Conservation (phyloP, 164 flowering plant genomes). For the Amborella trichopoda region DNA sequence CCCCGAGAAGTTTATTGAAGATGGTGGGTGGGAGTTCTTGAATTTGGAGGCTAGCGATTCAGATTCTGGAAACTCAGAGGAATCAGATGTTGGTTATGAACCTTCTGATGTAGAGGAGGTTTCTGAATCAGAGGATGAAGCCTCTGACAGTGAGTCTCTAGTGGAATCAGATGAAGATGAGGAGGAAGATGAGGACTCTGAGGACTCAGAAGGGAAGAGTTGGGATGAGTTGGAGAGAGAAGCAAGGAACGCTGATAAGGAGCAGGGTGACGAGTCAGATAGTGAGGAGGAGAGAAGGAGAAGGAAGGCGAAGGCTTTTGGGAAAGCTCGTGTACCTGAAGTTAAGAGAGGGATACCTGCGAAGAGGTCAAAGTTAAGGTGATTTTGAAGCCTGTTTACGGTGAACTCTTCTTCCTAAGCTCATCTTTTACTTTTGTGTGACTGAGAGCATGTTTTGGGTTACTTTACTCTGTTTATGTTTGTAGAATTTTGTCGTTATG, state of each 20-base stretch:
- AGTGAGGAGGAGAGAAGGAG: conserved; percentile 70
- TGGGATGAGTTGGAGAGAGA: conserved; percentile 95
- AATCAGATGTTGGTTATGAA: conserved; percentile 65
- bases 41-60: conserved; percentile 75
- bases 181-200: conserved; percentile 57
- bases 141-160: conserved; percentile 48
- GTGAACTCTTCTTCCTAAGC: too few relatives aligned
- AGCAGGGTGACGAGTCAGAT: conserved; percentile 64
- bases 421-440: too few relatives aligned
- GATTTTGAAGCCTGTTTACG: too few relatives aligned
- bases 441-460: too few relatives aligned
- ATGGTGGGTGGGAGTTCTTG: conserved; percentile 87
- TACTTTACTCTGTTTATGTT: too few relatives aligned
- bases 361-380: conserved; percentile 43
- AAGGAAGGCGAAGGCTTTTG: conserved; percentile 63
- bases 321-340: conserved; percentile 39
- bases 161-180: conserved; percentile 82
- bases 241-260: conserved; percentile 76
- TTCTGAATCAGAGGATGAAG: conserved; percentile 57
- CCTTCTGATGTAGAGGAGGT: conserved; percentile 65
- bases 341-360: conserved; percentile 20
- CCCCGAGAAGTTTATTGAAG: conserved; percentile 58
- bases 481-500: too few relatives aligned
- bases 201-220: conserved; percentile 74
- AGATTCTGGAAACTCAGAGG: conserved; percentile 53